Base-by-base conservation (phyloP, 1,139 yeast species). In the Debaryomycetaceae sp. region DNA sequence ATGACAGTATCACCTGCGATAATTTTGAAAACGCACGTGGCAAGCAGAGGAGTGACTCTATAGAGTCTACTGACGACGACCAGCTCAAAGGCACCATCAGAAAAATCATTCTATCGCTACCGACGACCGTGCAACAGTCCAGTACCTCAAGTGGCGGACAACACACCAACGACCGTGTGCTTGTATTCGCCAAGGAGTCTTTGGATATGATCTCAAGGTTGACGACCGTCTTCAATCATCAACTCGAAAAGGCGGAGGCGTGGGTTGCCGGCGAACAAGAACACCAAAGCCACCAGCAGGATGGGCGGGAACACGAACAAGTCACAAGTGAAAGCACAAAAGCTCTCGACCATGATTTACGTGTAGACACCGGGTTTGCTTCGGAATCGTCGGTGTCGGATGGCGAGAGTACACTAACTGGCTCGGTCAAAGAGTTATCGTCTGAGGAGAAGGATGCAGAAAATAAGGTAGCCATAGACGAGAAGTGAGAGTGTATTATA, bases 121-220 rank as follows among this genome's bases (percentile, higher is more conserved):
- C 97, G 1, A 46, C 46, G 30, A 59, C 61, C 29, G 46, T 63
- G 12, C 67, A 62, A 35, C 66, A 58, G 39, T 46, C 51, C 10
- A 44, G 50, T 14, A 38, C 44, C 19, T 14, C 21, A 4, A 27
- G 17, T 25, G 43, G 50, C 5, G 45, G 59, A 12, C 53, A 40
- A 39, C 68, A 51, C 53, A 59, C 56, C 13, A 76, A 74, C 46
- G 86, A 83, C 27, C 74, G 78, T 43, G 83, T 86, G 2, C 60
- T 91, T 27, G 71, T 83, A 7, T 66, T 91, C 39, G 96, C 97
- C 1, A 83, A 83, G 42, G 98, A 91, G 55, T 80, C 95, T 1
- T 63, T 91, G 34, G 94, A 83, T 28, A 86, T 89, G 89, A 81
- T 91, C 28, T 71, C 82, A 27, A 83, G 83, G 39, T 79, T 91